A percentile compares a stretch with the other conserved stretches of the same genome.
These are phyloP conservation scores for Gossypium mustelinum DNA, from an alignment of 345 rosid species.

Conservation along the genomic window DNA sequence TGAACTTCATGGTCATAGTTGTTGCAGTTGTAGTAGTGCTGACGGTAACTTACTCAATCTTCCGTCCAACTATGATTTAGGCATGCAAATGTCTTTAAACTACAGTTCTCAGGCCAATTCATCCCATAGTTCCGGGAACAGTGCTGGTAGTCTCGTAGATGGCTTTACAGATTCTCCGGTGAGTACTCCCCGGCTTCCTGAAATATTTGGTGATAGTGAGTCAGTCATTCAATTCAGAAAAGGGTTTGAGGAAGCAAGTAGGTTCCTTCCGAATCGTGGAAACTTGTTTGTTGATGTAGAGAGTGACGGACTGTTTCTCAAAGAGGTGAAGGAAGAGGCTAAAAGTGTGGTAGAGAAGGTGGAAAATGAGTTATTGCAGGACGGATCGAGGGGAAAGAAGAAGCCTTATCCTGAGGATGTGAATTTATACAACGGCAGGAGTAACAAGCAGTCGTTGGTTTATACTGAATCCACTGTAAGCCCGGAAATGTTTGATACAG, in stretches of 20 bases:
- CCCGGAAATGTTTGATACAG: constrained; percentile 46
- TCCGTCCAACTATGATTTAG: constrained; percentile 21
- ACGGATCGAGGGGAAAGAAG: constrained; percentile 39
- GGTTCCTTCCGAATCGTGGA: constrained; percentile 42
- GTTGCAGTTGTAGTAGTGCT: constrained; percentile 7
- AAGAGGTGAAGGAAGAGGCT: constrained; percentile 28
- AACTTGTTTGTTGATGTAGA: constrained; percentile 26
- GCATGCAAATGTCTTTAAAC: constrained; percentile 19
- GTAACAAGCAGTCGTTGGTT: constrained; percentile 46
- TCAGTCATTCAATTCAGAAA: constrained; percentile 49
- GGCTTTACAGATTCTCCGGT: constrained; percentile 48
- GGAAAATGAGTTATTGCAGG: constrained; percentile 15
- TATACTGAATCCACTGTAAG: constrained; percentile 34
- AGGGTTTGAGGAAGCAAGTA: constrained; percentile 62
- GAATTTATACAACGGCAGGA: constrained; percentile 33
- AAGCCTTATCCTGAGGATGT: constrained; percentile 29
- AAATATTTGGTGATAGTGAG: constrained; percentile 34
- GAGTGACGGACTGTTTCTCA: constrained; percentile 22
- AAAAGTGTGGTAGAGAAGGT: constrained; percentile 13
- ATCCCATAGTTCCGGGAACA: constrained; percentile 26
- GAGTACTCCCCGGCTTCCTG: constrained; percentile 34
- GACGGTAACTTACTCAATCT: constrained; percentile 19
- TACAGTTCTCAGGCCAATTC: constrained; percentile 32
- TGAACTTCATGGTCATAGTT: constrained; percentile 20
- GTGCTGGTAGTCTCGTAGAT: constrained; percentile 21